phyloP scores from a whole-genome alignment of 1,284 basidiomycete genomes.

The Rhizoctonia solani region DNA sequence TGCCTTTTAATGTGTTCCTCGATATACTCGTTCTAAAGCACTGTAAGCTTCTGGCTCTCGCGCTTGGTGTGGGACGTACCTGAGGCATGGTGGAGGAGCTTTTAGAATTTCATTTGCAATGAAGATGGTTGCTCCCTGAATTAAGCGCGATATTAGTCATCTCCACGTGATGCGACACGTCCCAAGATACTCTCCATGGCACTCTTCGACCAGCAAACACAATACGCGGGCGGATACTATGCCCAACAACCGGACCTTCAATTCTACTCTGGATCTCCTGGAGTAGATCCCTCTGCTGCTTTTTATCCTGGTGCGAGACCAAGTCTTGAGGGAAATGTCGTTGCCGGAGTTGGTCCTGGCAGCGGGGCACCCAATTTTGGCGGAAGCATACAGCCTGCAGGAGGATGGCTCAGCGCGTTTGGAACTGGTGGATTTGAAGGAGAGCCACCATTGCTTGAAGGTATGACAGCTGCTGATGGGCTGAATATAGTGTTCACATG shows the following conservation, averaged over 20 bases:
- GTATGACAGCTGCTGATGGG: conserved; percentile 53
- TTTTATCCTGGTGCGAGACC: conserved; percentile 59
- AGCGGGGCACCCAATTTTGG: conserved; percentile 55
- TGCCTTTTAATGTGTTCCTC: conserved; percentile 88
- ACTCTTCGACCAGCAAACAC: conserved; percentile 36
- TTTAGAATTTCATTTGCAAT: conserved; percentile 32
- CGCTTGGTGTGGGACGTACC: conserved; percentile 50
- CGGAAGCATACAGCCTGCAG: conserved; percentile 70
- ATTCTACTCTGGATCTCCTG: conserved; percentile 36
- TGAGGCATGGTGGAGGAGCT: conserved; percentile 56
- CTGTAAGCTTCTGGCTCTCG: background rate
- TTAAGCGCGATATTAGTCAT: conserved; percentile 8
- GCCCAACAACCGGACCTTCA: conserved; percentile 36
- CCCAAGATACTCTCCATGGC: conserved; percentile 17
- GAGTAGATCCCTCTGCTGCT: conserved; percentile 29
- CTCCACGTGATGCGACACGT: conserved; percentile 30
- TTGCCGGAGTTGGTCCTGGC: conserved; percentile 52
- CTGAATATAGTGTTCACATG: conserved; percentile 5
- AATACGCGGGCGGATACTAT: conserved; percentile 33
- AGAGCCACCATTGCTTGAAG: conserved; percentile 90
- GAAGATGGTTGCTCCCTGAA: background rate
- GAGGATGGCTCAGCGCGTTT: conserved; percentile 93
- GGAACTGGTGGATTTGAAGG: conserved; percentile 95
- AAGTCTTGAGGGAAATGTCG: conserved; percentile 70
- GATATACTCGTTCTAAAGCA: conserved; percentile 80